phyloP scores from a whole-genome alignment of 257 asterid species.

The Solanum arcanum region DNA sequence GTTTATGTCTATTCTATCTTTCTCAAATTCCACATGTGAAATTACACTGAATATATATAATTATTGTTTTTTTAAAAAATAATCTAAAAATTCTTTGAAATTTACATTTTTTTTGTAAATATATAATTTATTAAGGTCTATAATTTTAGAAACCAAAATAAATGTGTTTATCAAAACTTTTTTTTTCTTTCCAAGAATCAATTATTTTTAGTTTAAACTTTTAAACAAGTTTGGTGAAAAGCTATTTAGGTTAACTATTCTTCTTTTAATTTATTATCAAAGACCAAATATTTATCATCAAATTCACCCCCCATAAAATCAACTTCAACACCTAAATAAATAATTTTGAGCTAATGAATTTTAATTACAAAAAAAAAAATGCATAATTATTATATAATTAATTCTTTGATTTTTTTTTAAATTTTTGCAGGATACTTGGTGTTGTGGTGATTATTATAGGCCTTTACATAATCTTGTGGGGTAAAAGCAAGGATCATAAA shows the following conservation, averaged over 20 bases:
- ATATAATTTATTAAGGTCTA: not conserved
- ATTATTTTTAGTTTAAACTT: not conserved
- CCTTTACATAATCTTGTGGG: slow-evolving; percentile 82
- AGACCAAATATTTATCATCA: not conserved
- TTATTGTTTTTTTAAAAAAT: too few species aligned
- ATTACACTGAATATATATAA: not conserved
- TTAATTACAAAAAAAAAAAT: not conserved
- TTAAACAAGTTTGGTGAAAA: not conserved
- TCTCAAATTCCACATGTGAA: not conserved
- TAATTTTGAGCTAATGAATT: not conserved
- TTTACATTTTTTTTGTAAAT: not conserved
- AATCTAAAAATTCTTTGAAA: not conserved
- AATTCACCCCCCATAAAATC: not conserved
- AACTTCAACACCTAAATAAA: not conserved
- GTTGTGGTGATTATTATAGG: slow-evolving; percentile 65
- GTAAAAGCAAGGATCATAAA: slow-evolving; percentile 54
- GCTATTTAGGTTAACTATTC: not conserved
- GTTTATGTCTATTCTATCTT: not conserved
- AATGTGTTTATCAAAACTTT: not conserved
- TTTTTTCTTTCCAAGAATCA: too few species aligned
- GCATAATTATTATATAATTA: not conserved
- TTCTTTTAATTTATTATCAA: not conserved
- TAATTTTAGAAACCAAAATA: not conserved
- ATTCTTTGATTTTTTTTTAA: not conserved
- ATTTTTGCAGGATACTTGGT: slow-evolving; percentile 54